Evolutionary conservation across 179 eudicot species (phyloP), one percentile per base, ranked within the genome.

Genomic region (Spergularia azorica): DNA sequence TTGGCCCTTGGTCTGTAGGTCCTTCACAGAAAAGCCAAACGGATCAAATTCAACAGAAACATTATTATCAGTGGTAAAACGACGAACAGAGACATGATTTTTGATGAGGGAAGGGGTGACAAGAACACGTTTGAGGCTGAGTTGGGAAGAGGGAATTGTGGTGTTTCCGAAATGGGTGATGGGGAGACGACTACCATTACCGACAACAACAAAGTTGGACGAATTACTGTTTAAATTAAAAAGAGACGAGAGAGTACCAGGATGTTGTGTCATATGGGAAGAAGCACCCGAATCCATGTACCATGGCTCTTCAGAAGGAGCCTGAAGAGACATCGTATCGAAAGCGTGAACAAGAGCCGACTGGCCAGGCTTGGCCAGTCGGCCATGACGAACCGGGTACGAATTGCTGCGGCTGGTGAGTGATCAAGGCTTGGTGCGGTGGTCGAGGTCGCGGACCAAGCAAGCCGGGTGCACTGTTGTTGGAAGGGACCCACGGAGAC

Each of bases 21-120:
- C 73, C 73, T 54, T 70, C 60, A 70, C 60, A 70, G 73, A 70
- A 21, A 70, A 70, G 4, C 73, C 60, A 26, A 20, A 11, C 12
- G 61, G 61, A 52, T 70, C 61, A 70, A 70, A 70, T 52, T 70
- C 61, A 21, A 70, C 10, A 11, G 60, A 70, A 54, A 32, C 36
- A 10, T 51, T 51, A 32, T 70, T 70, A 2, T 70, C 73, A 15
- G 59, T 51, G 5, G 73, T 20, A 60, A 70, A 70, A 51, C 51
- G 21, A 9, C 73, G 6, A 0, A 52, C 43, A 1, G 46, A 51
- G 11, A 54, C 26, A 2, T 38, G 48, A 14, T 36, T 63, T 13
- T 63, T 63, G 18, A 63, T 14, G 5, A 63, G 6, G 15, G 16
- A 13, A 5, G 68, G 68, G 48, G 68, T 36, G 17, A 63, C 68